Conservation (phyloP, 495 filamentous ascomycete genomes). For the Daldinia loculata region DNA sequence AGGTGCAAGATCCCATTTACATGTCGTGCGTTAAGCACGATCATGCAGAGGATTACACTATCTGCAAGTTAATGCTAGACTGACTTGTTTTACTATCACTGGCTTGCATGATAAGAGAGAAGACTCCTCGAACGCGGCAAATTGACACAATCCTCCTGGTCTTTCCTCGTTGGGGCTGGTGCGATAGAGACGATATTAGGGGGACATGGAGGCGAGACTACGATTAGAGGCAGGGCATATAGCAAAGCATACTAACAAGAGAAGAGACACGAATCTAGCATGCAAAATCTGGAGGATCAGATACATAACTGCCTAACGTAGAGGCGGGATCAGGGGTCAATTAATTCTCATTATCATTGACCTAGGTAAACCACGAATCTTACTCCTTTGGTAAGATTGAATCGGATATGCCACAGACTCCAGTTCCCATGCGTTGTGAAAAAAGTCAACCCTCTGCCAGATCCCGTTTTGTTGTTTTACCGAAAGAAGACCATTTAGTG, state of each 20-base stretch:
- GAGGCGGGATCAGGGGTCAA: slow-evolving; percentile 43
- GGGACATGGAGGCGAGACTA: not conserved
- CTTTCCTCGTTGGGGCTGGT: not conserved
- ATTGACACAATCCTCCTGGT: not conserved
- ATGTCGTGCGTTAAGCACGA: not conserved
- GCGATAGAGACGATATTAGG: not conserved
- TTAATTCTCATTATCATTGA: slow-evolving; percentile 51
- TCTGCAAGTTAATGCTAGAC: not conserved
- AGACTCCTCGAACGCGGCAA: not conserved
- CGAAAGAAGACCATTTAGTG: slow-evolving; percentile 51
- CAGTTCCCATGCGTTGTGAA: slow-evolving; percentile 48
- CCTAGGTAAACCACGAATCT: slow-evolving; percentile 42
- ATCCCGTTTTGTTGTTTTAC: slow-evolving; percentile 39
- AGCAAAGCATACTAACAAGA: not conserved
- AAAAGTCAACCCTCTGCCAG: slow-evolving; percentile 43
- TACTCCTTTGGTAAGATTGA: slow-evolving; percentile 42
- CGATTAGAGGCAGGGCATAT: not conserved
- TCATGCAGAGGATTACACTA: not conserved
- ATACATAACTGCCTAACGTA: slow-evolving; percentile 2
- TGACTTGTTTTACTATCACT: not conserved
- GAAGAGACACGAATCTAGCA: not conserved
- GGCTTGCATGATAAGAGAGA: not conserved
- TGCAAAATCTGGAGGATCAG: not conserved
- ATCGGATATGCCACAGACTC: slow-evolving; percentile 50
- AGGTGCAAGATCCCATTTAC: not conserved